Base-by-base conservation (phyloP, 768 basidiomycete species). In the Russula dissimulans region DNA sequence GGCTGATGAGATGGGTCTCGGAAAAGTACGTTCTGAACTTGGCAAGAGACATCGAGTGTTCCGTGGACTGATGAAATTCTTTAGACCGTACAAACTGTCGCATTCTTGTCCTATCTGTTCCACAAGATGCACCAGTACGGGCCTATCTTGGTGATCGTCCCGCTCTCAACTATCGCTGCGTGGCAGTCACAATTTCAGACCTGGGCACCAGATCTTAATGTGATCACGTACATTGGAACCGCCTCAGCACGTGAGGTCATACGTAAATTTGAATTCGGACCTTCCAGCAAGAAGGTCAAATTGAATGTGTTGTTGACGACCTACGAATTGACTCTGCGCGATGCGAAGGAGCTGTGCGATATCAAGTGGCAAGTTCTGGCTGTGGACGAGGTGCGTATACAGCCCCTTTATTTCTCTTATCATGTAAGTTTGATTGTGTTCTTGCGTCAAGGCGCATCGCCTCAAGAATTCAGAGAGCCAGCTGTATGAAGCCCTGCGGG, bases 1-100 rank as follows among this genome's bases (percentile, higher is more conserved):
- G 39, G 97, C 97, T 0, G 97, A 99, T 69, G 97, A 99, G 80
- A 99, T 98, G 97, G 97, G 97, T 71, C 87, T 99, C 29, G 97
- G 97, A 56, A 99, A 99, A 83, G 81, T 89, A 63, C 48, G 65
- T 10, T 32, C 58, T 17, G 22, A 6, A 4, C 55, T 41, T 34
- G 38, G 11, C 17, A 60, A 50, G 39, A 0, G 39, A 0, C n/a
- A 57, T 48, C 56, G 5, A 39, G 48, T n/a, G 59, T 65, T 14
- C 26, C 47, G 65, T 59, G 18, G 60, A n/a, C 60, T 68, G 52
- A 68, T 49, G 42, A 57, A 44, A 39, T 15, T 57, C 54, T 41
- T 3, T 62, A 92, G 89, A 92, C 90, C 18, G 95, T 99, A 7
- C 97, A 99, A 78, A 95, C 95, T 0, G 95, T 98, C 11, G 74